These are phyloP conservation scores for Babesia microti DNA, from an alignment of 169 alveolate species.

Conservation along the genomic window DNA sequence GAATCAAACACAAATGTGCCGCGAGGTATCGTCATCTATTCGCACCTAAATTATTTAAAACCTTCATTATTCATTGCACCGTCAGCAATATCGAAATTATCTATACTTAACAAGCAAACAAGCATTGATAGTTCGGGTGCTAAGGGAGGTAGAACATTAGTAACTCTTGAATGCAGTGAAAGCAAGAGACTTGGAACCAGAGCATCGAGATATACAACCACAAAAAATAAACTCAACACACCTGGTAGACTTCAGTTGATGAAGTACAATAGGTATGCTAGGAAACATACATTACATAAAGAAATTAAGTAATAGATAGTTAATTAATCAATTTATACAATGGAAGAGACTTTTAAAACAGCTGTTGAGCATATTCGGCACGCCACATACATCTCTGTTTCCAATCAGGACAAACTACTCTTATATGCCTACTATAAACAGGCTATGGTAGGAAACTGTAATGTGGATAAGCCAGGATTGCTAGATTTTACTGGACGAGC, in stretches of 20 bases:
- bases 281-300: conserved; percentile 59
- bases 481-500: conserved; percentile 67
- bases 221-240: conserved; percentile 60
- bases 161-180: conserved; percentile 61
- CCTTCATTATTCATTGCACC: too few relatives aligned
- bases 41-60: too few relatives aligned
- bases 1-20: too few relatives aligned
- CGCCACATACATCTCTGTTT: conserved; percentile 17
- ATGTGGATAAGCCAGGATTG: conserved; percentile 76
- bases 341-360: conserved; percentile 8
- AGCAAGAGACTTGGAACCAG: conserved; percentile 54
- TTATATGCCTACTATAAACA: conserved; percentile 79
- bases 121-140: too few relatives aligned
- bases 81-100: too few relatives aligned
- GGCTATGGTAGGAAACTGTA: conserved; percentile 83
- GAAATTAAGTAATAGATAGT: conserved; percentile 44
- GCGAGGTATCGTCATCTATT: too few relatives aligned
- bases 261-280: conserved; percentile 61
- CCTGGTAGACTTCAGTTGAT: conserved; percentile 59
- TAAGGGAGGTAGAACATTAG: conserved; percentile 46
- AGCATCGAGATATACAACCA: conserved; percentile 60
- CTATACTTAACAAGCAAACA: too few relatives aligned
- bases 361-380: conserved; percentile 29
- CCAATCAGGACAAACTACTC: conserved; percentile 38
- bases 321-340: not conserved